Percentiles rank a stretch among this genome's conserved stretches.
phyloP scores from a whole-genome alignment of 2,329 filamentous ascomycete genomes.

The Alternaria tenuissima region DNA sequence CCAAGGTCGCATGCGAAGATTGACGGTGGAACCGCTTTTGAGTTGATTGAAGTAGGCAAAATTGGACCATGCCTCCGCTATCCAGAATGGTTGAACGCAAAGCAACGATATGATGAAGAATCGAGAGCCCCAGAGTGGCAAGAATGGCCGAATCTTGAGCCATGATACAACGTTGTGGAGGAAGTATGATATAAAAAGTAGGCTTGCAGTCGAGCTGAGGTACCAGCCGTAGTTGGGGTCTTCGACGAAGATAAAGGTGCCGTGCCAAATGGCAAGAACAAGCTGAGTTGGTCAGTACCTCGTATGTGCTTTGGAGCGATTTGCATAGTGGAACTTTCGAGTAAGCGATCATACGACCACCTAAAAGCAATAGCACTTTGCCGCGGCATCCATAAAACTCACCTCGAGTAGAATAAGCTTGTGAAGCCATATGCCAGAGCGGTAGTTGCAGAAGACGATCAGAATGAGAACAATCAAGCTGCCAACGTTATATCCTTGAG shows the following conservation, averaged over 20 bases:
- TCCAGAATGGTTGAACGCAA: slow-evolving; percentile 47
- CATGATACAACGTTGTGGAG: slow-evolving; percentile 48
- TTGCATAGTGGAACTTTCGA: neutral
- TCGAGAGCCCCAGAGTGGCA: slow-evolving; percentile 45
- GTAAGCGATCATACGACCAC: neutral
- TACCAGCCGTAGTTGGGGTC: slow-evolving; percentile 48
- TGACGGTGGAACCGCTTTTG: slow-evolving; percentile 32
- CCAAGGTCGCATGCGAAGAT: slow-evolving; percentile 41
- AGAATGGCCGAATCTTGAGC: slow-evolving; percentile 47
- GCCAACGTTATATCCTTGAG: slow-evolving; percentile 49
- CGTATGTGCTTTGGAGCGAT: neutral
- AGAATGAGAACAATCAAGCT: slow-evolving; percentile 45
- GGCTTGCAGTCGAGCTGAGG: slow-evolving; percentile 42
- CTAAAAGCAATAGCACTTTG: neutral
- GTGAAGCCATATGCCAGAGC: slow-evolving; percentile 43
- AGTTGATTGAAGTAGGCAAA: slow-evolving; percentile 48
- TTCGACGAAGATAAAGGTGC: slow-evolving; percentile 46
- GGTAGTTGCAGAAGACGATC: slow-evolving; percentile 50
- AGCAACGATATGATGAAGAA: slow-evolving; percentile 44
- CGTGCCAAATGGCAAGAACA: slow-evolving; percentile 48
- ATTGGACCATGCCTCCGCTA: slow-evolving; percentile 48
- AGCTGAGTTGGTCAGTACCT: slow-evolving; percentile 32
- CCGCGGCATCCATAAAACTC: neutral
- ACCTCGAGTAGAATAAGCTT: slow-evolving; percentile 49
- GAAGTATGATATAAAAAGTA: slow-evolving; percentile 49